Evolutionary conservation across 495 filamentous ascomycete species (phyloP), one percentile per base, ranked within the genome.

Genomic region (Pyrenopolyporus hunteri): DNA sequence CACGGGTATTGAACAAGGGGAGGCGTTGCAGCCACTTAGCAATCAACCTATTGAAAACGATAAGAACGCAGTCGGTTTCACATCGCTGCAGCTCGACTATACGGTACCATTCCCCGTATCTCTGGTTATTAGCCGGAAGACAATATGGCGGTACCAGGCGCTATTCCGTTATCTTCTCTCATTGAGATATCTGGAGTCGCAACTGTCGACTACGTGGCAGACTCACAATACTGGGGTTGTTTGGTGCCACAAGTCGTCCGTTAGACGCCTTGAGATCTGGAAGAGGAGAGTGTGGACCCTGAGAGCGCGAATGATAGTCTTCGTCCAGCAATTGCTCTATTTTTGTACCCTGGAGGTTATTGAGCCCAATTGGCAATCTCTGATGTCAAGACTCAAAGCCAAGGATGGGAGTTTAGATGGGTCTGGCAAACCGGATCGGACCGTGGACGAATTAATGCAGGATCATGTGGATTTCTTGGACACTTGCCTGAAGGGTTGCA

Each of bases 381-480:
- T 98, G 46, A 98, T 97, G 92, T 85, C 87, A 19, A 82, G 90
- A 48, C 81, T 98, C 9, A 87, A 86, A 52, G 80, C 82, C 9
- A 81, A 82, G 26, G 82, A 86, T 33, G 81, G 76, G n/a, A 66
- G 59, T 54, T 47, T 61, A 29, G 69, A 71, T 57, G 76, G 77
- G 32, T 80, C 78, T 11, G 80, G 80, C 0, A 79, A 77, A 35
- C 67, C 72, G n/a, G 91, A 90, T 56, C 82, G 92, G 32, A 98
- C 94, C 0, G 95, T 98, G 11, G 94, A 98, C 64, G 91, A 97
- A 71, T 76, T 98, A 67, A 98, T 98, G 94, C 92, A 98, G 74
- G 93, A 98, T 72, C 94, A 98, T 79, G 93, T 98, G 25, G 94
- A 98, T 74, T 98, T 98, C 72, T 74, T 98, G 51, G 94, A 97